A percentile compares a stretch with the other conserved stretches of the same genome.
These are phyloP conservation scores for Alternaria burnsii DNA, from an alignment of 2,329 filamentous ascomycete species.

Conservation along the genomic window DNA sequence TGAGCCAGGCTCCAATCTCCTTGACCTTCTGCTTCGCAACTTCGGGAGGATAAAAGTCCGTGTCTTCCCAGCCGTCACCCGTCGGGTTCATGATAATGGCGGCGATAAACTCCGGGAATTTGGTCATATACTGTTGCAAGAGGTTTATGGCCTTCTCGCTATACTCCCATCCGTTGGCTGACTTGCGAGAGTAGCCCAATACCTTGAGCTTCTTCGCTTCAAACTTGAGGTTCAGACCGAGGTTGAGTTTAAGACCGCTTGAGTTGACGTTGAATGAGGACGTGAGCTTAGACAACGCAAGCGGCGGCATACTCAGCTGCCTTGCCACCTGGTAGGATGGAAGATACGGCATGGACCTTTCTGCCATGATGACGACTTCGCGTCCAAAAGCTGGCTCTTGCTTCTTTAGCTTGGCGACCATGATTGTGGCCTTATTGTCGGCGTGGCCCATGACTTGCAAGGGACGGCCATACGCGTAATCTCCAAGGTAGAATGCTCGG, in stretches of 20 bases:
- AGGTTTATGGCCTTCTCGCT: conserved; percentile 83
- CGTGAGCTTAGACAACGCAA: conserved; percentile 94
- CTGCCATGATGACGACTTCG: conserved; percentile 74
- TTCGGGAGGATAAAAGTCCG: conserved; percentile 81
- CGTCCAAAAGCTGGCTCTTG: conserved; percentile 85
- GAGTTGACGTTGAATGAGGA: conserved; percentile 89
- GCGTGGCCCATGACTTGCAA: conserved; percentile 81
- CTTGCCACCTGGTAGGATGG: conserved; percentile 91
- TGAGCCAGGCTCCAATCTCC: conserved; percentile 93
- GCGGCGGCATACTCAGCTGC: conserved; percentile 79
- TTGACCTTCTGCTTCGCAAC: conserved; percentile 83
- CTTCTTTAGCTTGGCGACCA: conserved; percentile 74
- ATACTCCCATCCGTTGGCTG: conserved; percentile 91
- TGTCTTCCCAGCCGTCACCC: conserved; percentile 82
- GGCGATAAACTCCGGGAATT: conserved; percentile 94
- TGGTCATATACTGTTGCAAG: conserved; percentile 87
- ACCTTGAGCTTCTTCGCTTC: conserved; percentile 96
- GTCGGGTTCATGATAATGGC: conserved; percentile 86
- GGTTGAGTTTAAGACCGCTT: conserved; percentile 83
- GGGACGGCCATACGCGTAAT: conserved; percentile 90
- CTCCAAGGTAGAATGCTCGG: conserved; percentile 90
- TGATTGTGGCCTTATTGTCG: conserved; percentile 78
- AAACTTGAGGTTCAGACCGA: conserved; percentile 96
- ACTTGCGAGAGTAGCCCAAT: conserved; percentile 90
- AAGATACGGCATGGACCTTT: conserved; percentile 76